Evolutionary conservation across 768 basidiomycete genomes (phyloP).

Genomic region (Hericium rajendrae): DNA sequence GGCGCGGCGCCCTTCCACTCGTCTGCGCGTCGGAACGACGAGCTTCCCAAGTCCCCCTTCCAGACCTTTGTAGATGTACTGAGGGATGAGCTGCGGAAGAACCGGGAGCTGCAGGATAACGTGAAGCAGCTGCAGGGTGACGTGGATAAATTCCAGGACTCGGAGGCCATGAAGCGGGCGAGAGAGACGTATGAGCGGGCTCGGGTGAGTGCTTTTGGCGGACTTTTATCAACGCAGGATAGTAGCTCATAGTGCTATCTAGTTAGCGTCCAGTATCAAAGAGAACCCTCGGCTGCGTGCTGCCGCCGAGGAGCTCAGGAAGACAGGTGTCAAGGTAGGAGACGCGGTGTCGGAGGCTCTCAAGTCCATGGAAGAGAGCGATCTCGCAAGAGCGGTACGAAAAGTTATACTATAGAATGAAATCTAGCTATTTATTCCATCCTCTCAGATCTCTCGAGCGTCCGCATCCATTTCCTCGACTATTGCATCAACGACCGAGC

Average conservation of each 20-base stretch:
- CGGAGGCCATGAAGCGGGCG: slow-evolving; percentile 89
- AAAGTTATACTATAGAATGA: neutral
- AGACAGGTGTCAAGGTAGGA: slow-evolving; percentile 81
- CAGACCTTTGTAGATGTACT: slow-evolving; percentile 94
- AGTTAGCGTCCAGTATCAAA: slow-evolving; percentile 91
- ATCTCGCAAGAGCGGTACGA: slow-evolving; percentile 75
- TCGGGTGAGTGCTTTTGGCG: slow-evolving; percentile 47
- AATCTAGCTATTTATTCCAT: neutral
- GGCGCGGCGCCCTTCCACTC: slow-evolving; percentile 42
- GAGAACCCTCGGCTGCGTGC: slow-evolving; percentile 89
- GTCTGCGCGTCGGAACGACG: slow-evolving; percentile 49
- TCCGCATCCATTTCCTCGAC: slow-evolving; percentile 79
- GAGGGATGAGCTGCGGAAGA: slow-evolving; percentile 87
- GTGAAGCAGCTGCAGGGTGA: slow-evolving; percentile 96
- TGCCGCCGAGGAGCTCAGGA: slow-evolving; percentile 87
- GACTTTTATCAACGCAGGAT: neutral
- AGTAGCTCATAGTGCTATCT: slow-evolving; percentile 4
- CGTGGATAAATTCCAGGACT: slow-evolving; percentile 95
- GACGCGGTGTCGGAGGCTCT: slow-evolving; percentile 92
- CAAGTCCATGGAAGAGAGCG: slow-evolving; percentile 90
- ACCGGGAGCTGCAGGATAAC: slow-evolving; percentile 90
- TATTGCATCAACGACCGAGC: slow-evolving; percentile 85
- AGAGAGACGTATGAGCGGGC: slow-evolving; percentile 90
- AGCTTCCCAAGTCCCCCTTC: slow-evolving; percentile 84
- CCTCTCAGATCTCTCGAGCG: slow-evolving; percentile 69